Evolutionary conservation across 768 basidiomycete species (phyloP), one percentile per base, ranked within the genome.

Genomic region (Hydnomerulius pinastri): DNA sequence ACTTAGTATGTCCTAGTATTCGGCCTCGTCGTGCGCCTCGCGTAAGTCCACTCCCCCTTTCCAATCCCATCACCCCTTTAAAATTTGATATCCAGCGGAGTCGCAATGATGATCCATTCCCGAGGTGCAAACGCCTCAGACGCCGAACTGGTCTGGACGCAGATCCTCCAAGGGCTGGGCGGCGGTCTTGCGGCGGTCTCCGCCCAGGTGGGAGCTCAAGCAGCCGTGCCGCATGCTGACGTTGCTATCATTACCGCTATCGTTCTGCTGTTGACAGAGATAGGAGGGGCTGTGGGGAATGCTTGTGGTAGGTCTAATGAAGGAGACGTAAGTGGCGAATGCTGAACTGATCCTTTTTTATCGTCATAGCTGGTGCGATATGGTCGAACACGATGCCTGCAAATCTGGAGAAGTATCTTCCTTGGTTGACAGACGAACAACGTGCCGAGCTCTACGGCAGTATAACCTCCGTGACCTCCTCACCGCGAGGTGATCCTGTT

Each of bases 131-230:
- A 80, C 29, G 79, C 73, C 0, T 78, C 74, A 27, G 73, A 76
- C 28, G 74, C 73, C 2, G 79, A 81, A 54, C 73, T 89, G 24
- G 82, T 89, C 4, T 73, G 79, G 68, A 81, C 78, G 18, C 88
- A 91, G 57, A 66, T 89, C 43, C 72, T 91, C 13, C 87, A 89
- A 68, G 88, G 87, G 40, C 69, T 84, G 8, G 88, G 88, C 15
- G 88, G 88, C 12, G 88, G 87, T 13, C 75, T 90, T 48, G 85
- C 86, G 3, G 77, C 78, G 7, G 70, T 82, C 35, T 62, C 79
- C 4, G 65, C 75, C 1, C 82, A 82, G 60, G 82, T 85, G 30
- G 79, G 77, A 25, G 79, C 85, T 3, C 86, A 88, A 60, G 86
- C 84, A 3, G 71, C 79, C 10, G 87, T 87, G 3, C 72, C 79